Conservation (phyloP, 345 rosid genomes). For the Eutrema japonicum region DNA sequence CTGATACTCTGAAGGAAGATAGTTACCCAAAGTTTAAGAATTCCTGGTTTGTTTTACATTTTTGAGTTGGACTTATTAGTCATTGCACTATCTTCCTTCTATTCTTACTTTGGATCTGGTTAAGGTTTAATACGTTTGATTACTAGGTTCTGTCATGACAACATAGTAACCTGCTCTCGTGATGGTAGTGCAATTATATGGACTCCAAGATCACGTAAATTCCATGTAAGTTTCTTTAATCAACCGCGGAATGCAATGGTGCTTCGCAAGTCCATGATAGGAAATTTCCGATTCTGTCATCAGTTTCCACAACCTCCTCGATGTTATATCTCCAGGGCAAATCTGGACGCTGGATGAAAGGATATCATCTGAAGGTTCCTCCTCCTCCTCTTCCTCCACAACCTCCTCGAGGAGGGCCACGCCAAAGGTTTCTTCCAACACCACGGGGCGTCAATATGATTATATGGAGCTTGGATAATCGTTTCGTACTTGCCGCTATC, state of each 20-base stretch:
- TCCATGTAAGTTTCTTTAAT: constrained; percentile 62
- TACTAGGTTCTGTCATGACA: constrained; percentile 91
- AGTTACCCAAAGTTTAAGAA: constrained; percentile 85
- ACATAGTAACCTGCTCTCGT: constrained; percentile 97
- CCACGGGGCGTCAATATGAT: constrained; percentile 99
- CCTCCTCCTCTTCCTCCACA: constrained; percentile 98
- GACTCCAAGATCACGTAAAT: constrained; percentile 90
- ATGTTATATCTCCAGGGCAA: constrained; percentile 63
- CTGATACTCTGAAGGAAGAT: constrained; percentile 83
- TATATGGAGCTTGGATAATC: constrained; percentile 98
- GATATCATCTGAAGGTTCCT: constrained; percentile 97
- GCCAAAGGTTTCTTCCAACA: constrained; percentile 94
- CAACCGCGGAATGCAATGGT: constrained; percentile 1
- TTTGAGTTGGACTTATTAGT: constrained; percentile 25
- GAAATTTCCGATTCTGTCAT: constrained; percentile 22
- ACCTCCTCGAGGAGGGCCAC: constrained; percentile 99
- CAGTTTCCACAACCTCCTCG: constrained; percentile 17
- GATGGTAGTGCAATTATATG: constrained; percentile 99
- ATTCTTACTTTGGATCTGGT: constrained; percentile 23
- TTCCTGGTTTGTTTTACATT: constrained; percentile 65
- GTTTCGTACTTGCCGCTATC: constrained; percentile 98
- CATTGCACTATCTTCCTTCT: constrained; percentile 27
- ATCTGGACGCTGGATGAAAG: constrained; percentile 87
- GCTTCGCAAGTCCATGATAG: constrained; percentile 22
- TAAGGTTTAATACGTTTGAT: constrained; percentile 28